Percentiles rank a stretch among this genome's conserved stretches.
phyloP scores from a whole-genome alignment of 495 filamentous ascomycete species.

The Podospora appendiculata region DNA sequence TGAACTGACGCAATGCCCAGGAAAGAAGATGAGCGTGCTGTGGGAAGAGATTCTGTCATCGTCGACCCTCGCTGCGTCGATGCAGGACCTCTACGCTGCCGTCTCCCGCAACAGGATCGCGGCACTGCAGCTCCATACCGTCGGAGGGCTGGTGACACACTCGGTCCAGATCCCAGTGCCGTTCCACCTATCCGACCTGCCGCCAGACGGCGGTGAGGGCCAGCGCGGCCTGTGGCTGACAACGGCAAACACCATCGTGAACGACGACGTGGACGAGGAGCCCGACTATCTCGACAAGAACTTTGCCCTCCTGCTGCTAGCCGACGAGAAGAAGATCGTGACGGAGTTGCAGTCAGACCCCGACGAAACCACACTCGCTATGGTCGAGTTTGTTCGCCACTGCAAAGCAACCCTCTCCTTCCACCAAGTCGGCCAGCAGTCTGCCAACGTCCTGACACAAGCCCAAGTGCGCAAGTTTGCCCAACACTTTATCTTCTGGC shows the following conservation, averaged over 20 bases:
- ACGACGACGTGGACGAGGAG: constrained; percentile 55
- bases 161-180: constrained; percentile 82
- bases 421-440: constrained; percentile 61
- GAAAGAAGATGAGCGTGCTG: constrained; percentile 44
- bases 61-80: constrained; percentile 77
- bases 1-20: constrained; percentile 21
- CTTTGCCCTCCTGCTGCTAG: constrained; percentile 77
- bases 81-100: constrained; percentile 69
- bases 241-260: constrained; percentile 67
- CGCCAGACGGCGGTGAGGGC: constrained; percentile 55
- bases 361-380: constrained; percentile 59
- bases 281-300: constrained; percentile 66
- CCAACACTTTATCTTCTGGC: constrained; percentile 90
- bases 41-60: constrained; percentile 64
- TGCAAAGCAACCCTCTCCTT: constrained; percentile 82
- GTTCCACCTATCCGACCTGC: constrained; percentile 65
- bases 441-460: constrained; percentile 60
- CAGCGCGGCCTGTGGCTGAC: constrained; percentile 77
- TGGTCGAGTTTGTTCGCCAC: constrained; percentile 76
- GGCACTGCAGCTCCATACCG: constrained; percentile 39
- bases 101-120: constrained; percentile 81
- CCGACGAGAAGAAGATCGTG: constrained; percentile 75
- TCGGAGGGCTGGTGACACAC: constrained; percentile 46
- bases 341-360: constrained; percentile 74
- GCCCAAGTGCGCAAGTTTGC: constrained; percentile 76